Evolutionary conservation across 306 rosid genomes (phyloP).

Genomic region (Delonix regia): DNA sequence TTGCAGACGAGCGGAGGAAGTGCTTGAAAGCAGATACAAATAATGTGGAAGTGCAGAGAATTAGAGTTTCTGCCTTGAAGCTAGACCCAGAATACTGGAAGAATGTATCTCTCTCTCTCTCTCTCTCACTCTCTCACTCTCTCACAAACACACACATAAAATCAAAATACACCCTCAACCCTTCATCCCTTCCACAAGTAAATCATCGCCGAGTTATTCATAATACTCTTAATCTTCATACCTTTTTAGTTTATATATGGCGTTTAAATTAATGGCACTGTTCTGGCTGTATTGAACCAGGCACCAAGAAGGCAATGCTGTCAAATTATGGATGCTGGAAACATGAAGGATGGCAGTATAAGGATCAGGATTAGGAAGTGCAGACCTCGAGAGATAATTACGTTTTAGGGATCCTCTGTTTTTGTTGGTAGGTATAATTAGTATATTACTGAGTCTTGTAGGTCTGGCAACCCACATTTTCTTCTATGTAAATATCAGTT

Average conservation of each 20-base stretch:
- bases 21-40: slow-evolving; percentile 42
- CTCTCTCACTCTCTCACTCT: neutral
- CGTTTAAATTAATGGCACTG: slow-evolving; percentile 26
- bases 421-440: slow-evolving; percentile 22
- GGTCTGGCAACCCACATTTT: slow-evolving; percentile 22
- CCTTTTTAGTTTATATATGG: slow-evolving; percentile 6
- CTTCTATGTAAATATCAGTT: slow-evolving; percentile 42
- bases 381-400: slow-evolving; percentile 61
- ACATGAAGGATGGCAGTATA: slow-evolving; percentile 42
- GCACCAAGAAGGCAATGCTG: slow-evolving; percentile 81
- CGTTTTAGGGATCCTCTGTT: slow-evolving; percentile 45
- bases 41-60: slow-evolving; percentile 42
- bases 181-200: neutral
- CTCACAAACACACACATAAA: neutral
- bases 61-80: slow-evolving; percentile 69
- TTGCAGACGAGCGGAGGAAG: slow-evolving; percentile 19
- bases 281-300: slow-evolving; percentile 54
- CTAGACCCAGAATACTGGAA: slow-evolving; percentile 66
- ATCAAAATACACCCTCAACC: neutral
- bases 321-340: slow-evolving; percentile 59
- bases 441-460: slow-evolving; percentile 32
- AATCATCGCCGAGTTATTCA: neutral
- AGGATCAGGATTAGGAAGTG: slow-evolving; percentile 76
- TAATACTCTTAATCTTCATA: neutral
- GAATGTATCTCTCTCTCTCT: slow-evolving; percentile 45